Base-by-base conservation (phyloP, 2,329 filamentous ascomycete genomes). In the Neurospora crassa region DNA sequence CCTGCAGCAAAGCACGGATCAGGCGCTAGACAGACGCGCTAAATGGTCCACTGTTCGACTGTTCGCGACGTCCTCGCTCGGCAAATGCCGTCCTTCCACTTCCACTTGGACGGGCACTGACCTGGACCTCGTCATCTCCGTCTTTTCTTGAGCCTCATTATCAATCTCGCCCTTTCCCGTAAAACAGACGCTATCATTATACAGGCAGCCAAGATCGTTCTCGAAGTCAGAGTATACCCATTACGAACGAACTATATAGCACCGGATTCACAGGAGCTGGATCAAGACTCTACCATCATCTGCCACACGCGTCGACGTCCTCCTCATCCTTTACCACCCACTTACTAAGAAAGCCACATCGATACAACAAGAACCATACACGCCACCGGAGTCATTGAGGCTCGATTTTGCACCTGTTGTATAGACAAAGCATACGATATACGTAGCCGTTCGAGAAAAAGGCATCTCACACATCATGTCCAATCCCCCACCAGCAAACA, bases 381-480 rank as follows among this genome's bases (percentile, higher is more conserved):
- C 29, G 24, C 53, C 34, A 34, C 29, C 29, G 53, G 29, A 34
- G 53, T n/a, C 29, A 63, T 34, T 63, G 24, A 34, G 16, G 24
- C 53, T 34, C 53, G 16, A 34, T 18, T 34, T 1, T 63, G 8
- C 47, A 14, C 14, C 14, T 59, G 24, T 34, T 59, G 12, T 16
- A 63, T 18, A 8, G 8, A 18, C 4, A 29, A 59, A 63, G 11
- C 24, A 63, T 37, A 63, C 16, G 53, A n/a, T 8, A 63, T 29
- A 63, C 14, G 14, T 34, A 29, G 24, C 53, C 34, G 20, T 11
- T 63, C 29, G 29, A 29, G 18, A 34, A 34, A 6, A 29, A 29
- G 53, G 14, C 34, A 20, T 68, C 53, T 16, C 16, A 67, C 12
- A 67, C 29, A 72, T 37, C 10, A 77, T 76, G 75, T 75, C 74